phyloP scores from a whole-genome alignment of 805 yeast genomes.

The Sugiyamaella chiloensis region DNA sequence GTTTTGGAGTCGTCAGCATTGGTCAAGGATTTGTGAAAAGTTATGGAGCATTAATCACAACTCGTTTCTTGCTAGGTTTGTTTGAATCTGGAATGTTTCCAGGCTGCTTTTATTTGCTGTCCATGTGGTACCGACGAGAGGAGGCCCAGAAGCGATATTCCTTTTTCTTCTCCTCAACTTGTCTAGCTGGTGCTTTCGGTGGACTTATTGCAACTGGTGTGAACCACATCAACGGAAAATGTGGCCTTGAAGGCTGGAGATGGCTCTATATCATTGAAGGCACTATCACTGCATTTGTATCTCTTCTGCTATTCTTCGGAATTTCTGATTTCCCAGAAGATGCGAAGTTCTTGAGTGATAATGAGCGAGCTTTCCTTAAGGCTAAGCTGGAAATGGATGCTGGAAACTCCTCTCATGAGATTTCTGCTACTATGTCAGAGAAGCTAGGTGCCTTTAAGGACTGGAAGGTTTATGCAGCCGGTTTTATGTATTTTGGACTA shows the following conservation, averaged over 20 bases:
- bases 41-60: slow-evolving; percentile 57
- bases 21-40: slow-evolving; percentile 63
- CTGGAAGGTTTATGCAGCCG: slow-evolving; percentile 54
- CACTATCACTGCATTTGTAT: slow-evolving; percentile 35
- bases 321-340: slow-evolving; percentile 74
- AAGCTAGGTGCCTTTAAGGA: slow-evolving; percentile 54
- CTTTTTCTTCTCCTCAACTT: slow-evolving; percentile 66
- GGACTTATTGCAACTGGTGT: slow-evolving; percentile 69
- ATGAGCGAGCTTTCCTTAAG: slow-evolving; percentile 54
- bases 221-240: slow-evolving; percentile 48
- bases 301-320: slow-evolving; percentile 41
- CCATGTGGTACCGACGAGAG: slow-evolving; percentile 59
- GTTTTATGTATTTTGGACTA: slow-evolving; percentile 59
- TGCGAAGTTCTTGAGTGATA: slow-evolving; percentile 48
- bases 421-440: slow-evolving; percentile 45
- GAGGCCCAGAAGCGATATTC: slow-evolving; percentile 71
- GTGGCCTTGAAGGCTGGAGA: slow-evolving; percentile 49
- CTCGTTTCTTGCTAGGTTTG: slow-evolving; percentile 63
- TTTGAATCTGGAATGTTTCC: slow-evolving; percentile 75
- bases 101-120: slow-evolving; percentile 65
- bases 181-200: slow-evolving; percentile 75
- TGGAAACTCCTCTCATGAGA: slow-evolving; percentile 48
- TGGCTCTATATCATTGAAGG: slow-evolving; percentile 57
- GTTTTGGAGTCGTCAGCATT: slow-evolving; percentile 62
- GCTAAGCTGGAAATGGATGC: slow-evolving; percentile 58